A percentile compares a stretch with the other conserved stretches of the same genome.
phyloP scores from a whole-genome alignment of 345 rosid species.

The Hibiscus tridactylites region DNA sequence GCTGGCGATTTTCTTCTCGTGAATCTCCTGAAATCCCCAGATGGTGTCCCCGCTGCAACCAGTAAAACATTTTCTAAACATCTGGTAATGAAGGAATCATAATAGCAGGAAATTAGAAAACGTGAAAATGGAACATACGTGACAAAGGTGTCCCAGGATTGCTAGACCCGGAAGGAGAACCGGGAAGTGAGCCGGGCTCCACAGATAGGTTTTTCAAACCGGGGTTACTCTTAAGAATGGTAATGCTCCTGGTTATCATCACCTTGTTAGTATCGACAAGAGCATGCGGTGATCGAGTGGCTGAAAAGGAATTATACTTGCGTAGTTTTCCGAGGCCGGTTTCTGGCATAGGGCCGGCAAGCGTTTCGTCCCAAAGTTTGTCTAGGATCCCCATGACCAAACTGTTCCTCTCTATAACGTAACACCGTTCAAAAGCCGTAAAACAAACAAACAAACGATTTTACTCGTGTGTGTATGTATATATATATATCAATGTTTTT shows the following conservation, averaged over 20 bases:
- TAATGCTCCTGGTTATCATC: conserved; percentile 55
- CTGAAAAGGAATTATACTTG: conserved; percentile 44
- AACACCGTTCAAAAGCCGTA: neutral
- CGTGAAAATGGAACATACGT: conserved; percentile 23
- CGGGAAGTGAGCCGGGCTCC: conserved; percentile 30
- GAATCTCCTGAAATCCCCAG: conserved; percentile 35
- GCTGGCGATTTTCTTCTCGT: conserved; percentile 28
- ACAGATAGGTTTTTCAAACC: conserved; percentile 23
- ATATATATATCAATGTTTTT: too few species aligned
- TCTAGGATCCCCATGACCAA: conserved; percentile 58
- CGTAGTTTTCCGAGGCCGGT: conserved; percentile 52
- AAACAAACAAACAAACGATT: neutral
- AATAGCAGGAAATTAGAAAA: neutral
- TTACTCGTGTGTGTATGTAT: neutral
- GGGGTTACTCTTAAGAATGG: conserved; percentile 32
- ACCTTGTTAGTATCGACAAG: conserved; percentile 1
- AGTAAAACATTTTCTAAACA: neutral
- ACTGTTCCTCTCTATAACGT: neutral
- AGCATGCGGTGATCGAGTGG: conserved; percentile 22
- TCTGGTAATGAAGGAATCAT: neutral
- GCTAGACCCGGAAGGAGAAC: conserved; percentile 32
- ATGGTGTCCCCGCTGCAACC: conserved; percentile 58
- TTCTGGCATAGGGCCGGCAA: conserved; percentile 80
- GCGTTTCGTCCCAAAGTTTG: conserved; percentile 90
- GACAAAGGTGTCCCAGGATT: conserved; percentile 41